Percentiles rank a stretch among this genome's conserved stretches.
These are phyloP conservation scores for Saturnispora ahearnii DNA, from an alignment of 805 yeast genomes.

Conservation along the genomic window DNA sequence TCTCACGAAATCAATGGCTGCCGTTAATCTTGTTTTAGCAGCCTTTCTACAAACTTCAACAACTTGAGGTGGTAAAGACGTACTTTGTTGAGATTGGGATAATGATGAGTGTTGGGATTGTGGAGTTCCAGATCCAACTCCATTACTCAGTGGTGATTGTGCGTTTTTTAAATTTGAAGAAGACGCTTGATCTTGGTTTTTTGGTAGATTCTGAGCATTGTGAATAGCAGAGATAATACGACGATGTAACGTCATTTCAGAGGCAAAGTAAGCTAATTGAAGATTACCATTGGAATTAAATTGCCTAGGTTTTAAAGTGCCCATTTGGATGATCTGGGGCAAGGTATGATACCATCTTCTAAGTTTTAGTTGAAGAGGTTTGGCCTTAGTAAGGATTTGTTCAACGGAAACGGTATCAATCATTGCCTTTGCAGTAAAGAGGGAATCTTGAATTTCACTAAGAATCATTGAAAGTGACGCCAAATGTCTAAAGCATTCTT, in stretches of 20 bases:
- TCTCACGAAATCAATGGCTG: slow-evolving; percentile 72
- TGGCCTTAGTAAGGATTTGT: slow-evolving; percentile 64
- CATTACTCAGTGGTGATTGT: not conserved
- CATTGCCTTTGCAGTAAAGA: slow-evolving; percentile 65
- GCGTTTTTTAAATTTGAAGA: not conserved
- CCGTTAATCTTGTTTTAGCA: slow-evolving; percentile 70
- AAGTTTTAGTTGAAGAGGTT: slow-evolving; percentile 65
- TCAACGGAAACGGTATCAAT: slow-evolving; percentile 49
- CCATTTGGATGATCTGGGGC: slow-evolving; percentile 58
- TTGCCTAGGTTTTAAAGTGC: slow-evolving; percentile 46
- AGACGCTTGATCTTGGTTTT: not conserved
- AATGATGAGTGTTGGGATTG: not conserved
- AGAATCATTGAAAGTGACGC: slow-evolving; percentile 59
- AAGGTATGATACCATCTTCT: slow-evolving; percentile 72
- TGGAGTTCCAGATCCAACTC: not conserved
- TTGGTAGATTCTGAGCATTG: slow-evolving; percentile 11
- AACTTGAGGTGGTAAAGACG: slow-evolving; percentile 39
- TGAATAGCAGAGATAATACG: slow-evolving; percentile 54
- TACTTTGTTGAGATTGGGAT: not conserved
- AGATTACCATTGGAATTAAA: slow-evolving; percentile 69
- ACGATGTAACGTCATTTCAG: slow-evolving; percentile 81
- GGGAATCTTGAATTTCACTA: slow-evolving; percentile 60
- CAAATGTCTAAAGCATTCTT: slow-evolving; percentile 55
- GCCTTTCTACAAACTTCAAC: slow-evolving; percentile 71
- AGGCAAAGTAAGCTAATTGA: slow-evolving; percentile 79